Evolutionary conservation across 2,329 filamentous ascomycete genomes (phyloP).

Genomic region (Fusarium sororula): DNA sequence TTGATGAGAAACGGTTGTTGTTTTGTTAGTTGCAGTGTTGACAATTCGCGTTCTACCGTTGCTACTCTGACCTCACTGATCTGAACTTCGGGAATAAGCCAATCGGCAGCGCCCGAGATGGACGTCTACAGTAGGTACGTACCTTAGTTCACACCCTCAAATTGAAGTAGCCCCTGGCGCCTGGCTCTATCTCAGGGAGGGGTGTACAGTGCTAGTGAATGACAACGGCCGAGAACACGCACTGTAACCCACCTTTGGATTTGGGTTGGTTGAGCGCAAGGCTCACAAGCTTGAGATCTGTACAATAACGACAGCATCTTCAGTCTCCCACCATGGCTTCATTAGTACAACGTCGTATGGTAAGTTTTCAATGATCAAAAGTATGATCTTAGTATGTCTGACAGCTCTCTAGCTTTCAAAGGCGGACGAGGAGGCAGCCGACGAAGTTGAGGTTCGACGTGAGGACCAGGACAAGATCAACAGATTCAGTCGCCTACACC

Average conservation of each 20-base stretch:
- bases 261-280: slow-evolving; percentile 27
- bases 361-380: slow-evolving; percentile 42
- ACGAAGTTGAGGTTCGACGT: slow-evolving; percentile 92
- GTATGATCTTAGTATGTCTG: neutral
- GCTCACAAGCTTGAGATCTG: slow-evolving; percentile 22
- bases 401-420: slow-evolving; percentile 76
- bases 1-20: slow-evolving; percentile 11
- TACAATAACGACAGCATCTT: slow-evolving; percentile 23
- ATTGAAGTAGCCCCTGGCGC: neutral
- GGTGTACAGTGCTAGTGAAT: slow-evolving; percentile 29
- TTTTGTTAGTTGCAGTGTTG: slow-evolving; percentile 32
- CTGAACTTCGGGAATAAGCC: slow-evolving; percentile 15
- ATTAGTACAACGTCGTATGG: slow-evolving; percentile 70
- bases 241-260: slow-evolving; percentile 42
- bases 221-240: neutral
- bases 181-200: slow-evolving; percentile 20
- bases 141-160: slow-evolving; percentile 1
- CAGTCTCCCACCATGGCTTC: slow-evolving; percentile 48
- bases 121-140: slow-evolving; percentile 34
- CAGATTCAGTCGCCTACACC: slow-evolving; percentile 92
- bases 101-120: slow-evolving; percentile 38
- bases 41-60: slow-evolving; percentile 35
- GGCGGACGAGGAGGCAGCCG: slow-evolving; percentile 85
- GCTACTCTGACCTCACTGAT: slow-evolving; percentile 37
- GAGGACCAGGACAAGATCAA: slow-evolving; percentile 99